Conservation (phyloP, 2,329 filamentous ascomycete genomes). For the Fusarium nurragi region DNA sequence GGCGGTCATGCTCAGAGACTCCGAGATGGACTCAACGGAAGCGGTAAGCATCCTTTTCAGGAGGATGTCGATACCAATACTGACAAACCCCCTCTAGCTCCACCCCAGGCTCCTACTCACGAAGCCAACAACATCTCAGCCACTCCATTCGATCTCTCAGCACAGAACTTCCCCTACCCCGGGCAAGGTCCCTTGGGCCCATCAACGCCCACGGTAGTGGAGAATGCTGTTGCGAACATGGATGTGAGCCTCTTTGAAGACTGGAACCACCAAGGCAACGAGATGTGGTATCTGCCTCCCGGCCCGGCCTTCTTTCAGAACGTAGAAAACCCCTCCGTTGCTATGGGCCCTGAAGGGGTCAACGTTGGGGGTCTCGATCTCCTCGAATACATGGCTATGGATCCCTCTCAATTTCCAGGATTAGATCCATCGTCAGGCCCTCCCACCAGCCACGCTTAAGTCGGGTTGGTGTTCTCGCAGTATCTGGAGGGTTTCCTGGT, state of each 20-base stretch:
- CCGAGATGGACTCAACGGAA: constrained; percentile 53
- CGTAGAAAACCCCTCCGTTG: constrained; percentile 67
- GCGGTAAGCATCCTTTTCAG: constrained; percentile 45
- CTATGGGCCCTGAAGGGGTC: constrained; percentile 73
- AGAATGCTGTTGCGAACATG: constrained; percentile 44
- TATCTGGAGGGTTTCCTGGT: neutral
- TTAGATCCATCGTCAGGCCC: constrained; percentile 44
- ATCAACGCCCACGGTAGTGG: constrained; percentile 57
- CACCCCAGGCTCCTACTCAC: constrained; percentile 46
- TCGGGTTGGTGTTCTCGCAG: neutral
- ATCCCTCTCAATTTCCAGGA: constrained; percentile 54
- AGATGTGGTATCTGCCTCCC: constrained; percentile 74
- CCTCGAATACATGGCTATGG: constrained; percentile 75
- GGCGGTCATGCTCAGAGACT: constrained; percentile 53
- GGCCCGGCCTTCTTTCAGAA: constrained; percentile 73
- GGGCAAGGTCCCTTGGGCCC: constrained; percentile 61
- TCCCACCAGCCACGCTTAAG: constrained; percentile 29
- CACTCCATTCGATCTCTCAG: constrained; percentile 68
- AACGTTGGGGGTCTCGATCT: constrained; percentile 73
- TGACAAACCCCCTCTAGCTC: constrained; percentile 47
- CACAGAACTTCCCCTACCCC: constrained; percentile 64
- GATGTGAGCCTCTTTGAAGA: constrained; percentile 61
- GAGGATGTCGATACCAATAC: neutral
- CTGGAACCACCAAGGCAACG: constrained; percentile 64
- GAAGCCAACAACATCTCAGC: constrained; percentile 66